These are phyloP conservation scores for Phytophthora fragariae DNA, from an alignment of 352 stramenopile species.

Conservation along the genomic window DNA sequence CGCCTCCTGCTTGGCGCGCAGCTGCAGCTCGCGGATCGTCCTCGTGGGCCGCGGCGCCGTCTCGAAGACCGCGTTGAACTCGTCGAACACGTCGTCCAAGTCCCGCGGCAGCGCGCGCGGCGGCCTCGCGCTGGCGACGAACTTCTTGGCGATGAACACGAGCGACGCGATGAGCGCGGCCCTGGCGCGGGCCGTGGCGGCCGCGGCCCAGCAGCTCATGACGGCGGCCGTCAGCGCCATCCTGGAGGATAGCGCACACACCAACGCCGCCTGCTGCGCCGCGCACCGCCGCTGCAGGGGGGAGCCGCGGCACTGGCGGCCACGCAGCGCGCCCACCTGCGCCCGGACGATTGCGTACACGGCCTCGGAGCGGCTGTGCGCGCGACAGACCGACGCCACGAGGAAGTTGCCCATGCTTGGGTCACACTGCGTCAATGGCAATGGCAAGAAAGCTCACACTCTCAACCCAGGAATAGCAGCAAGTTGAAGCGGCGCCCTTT, in stretches of 20 bases:
- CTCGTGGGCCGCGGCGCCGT: slow-evolving; percentile 15
- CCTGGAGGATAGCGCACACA: slow-evolving; percentile 31
- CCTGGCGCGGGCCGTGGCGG: slow-evolving; percentile 29
- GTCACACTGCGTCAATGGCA: slow-evolving; percentile 22
- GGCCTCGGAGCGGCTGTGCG: slow-evolving; percentile 38
- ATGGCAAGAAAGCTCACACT: too few species aligned
- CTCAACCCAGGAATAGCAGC: slow-evolving; percentile 31
- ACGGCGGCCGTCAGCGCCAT: slow-evolving; percentile 34
- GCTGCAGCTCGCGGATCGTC: slow-evolving; percentile 33
- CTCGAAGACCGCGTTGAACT: slow-evolving; percentile 47
- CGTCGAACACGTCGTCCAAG: slow-evolving; percentile 42
- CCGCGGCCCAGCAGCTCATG: slow-evolving; percentile 32
- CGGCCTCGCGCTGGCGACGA: slow-evolving; percentile 24
- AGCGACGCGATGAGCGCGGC: slow-evolving; percentile 37
- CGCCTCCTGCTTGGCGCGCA: slow-evolving; percentile 19
- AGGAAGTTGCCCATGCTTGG: slow-evolving; percentile 42
- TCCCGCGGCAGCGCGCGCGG: slow-evolving; percentile 14
- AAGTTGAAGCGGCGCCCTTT: slow-evolving; percentile 36
- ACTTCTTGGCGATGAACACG: slow-evolving; percentile 46
- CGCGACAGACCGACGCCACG: slow-evolving; percentile 38
- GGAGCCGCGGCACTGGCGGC: slow-evolving; percentile 22
- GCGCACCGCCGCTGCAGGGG: slow-evolving; percentile 37
- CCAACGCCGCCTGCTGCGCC: slow-evolving; percentile 39
- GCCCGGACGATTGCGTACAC: slow-evolving; percentile 36
- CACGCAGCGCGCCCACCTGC: slow-evolving; percentile 25